Conservation (phyloP, 23 red algal genomes). For the Gracilaria domingensis region DNA sequence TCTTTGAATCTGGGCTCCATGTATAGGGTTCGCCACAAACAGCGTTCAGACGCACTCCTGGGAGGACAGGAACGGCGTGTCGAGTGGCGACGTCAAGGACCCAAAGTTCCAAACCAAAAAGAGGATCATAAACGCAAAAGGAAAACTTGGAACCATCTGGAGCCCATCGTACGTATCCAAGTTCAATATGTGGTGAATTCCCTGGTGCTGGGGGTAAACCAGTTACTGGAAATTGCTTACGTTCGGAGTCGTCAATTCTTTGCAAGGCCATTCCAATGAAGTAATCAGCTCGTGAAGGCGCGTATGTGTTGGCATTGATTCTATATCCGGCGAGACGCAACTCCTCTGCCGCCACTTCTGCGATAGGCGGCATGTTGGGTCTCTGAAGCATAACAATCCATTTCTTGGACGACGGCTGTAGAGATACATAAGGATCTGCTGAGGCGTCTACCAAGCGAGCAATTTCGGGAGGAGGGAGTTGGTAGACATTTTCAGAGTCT, state of each 20-base stretch:
- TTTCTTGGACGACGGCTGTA: constrained; percentile 73
- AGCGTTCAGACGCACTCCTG: constrained; percentile 76
- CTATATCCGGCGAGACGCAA: constrained; percentile 92
- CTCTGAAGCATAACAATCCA: constrained; percentile 85
- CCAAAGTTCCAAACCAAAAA: constrained; percentile 88
- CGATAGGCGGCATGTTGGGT: constrained; percentile 82
- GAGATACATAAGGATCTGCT: constrained; percentile 67
- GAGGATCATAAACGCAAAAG: constrained; percentile 84
- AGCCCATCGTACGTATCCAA: constrained; percentile 94
- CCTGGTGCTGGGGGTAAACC: constrained; percentile 62
- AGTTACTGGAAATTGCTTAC: constrained; percentile 29
- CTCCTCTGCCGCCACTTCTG: constrained; percentile 84
- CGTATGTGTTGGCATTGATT: constrained; percentile 89
- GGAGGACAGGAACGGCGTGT: constrained; percentile 47
- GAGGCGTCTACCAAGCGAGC: constrained; percentile 79
- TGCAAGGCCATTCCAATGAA: constrained; percentile 80
- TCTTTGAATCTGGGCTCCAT: constrained; percentile 80
- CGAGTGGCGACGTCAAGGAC: constrained; percentile 60
- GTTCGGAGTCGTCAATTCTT: constrained; percentile 61
- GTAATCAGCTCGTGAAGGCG: constrained; percentile 86
- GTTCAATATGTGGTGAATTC: constrained; percentile 30
- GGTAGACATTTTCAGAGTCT: constrained; percentile 66
- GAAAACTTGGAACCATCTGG: constrained; percentile 84
- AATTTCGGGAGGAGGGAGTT: constrained; percentile 75
- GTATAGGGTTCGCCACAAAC: constrained; percentile 81